Percentiles rank a stretch among this genome's conserved stretches.
phyloP scores from a whole-genome alignment of 768 basidiomycete genomes.

The Leccinum subgranulosum region DNA sequence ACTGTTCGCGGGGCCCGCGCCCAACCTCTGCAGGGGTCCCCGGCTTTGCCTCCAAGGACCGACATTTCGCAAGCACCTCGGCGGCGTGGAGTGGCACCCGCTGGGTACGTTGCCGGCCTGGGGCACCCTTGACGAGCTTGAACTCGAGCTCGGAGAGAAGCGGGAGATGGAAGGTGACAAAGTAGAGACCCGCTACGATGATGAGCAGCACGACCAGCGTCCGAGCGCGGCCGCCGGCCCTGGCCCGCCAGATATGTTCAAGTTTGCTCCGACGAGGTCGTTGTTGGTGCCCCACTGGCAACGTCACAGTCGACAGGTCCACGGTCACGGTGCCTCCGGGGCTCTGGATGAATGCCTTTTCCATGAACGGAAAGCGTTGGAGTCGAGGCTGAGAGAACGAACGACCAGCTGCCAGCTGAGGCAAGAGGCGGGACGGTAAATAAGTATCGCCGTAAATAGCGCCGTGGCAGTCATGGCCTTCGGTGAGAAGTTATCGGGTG shows the following conservation, averaged over 20 bases:
- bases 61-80: constrained; percentile 44
- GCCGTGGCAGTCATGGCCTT: too few species aligned
- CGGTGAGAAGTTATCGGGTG: too few species aligned
- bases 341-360: constrained; percentile 1
- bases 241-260: background rate
- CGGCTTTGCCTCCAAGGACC: constrained; percentile 38
- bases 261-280: background rate
- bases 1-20: constrained; percentile 45
- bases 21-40: constrained; percentile 46
- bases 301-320: background rate
- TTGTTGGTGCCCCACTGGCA: background rate
- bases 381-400: background rate
- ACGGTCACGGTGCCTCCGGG: background rate
- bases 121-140: background rate
- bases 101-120: background rate
- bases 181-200: constrained; percentile 14
- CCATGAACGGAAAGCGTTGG: constrained; percentile 5
- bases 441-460: too few species aligned
- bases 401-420: background rate
- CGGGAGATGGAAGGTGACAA: constrained; percentile 5
- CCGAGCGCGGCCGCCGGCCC: constrained; percentile 10
- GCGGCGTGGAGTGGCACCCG: constrained; percentile 19
- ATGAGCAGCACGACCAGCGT: constrained; percentile 11
- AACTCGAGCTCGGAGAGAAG: constrained; percentile 3
- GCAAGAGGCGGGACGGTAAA: too few species aligned